phyloP scores from a whole-genome alignment of 257 asterid species.

The Schizonepeta tenuifolia region DNA sequence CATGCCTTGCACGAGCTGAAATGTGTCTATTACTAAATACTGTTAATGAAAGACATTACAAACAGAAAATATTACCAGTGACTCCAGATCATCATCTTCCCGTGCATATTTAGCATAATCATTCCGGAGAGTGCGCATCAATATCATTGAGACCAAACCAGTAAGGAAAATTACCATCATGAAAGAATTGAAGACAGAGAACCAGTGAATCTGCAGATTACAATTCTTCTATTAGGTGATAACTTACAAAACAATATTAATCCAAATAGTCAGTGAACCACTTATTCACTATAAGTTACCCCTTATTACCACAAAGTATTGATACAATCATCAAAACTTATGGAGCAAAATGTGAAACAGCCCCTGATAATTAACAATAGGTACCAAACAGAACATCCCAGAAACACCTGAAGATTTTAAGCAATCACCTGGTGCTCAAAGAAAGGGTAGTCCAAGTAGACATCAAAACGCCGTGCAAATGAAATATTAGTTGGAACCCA shows the following conservation, averaged over 20 bases:
- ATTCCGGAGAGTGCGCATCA: slow-evolving; percentile 81
- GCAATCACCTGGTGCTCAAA: slow-evolving; percentile 77
- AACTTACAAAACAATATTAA: slow-evolving; percentile 9
- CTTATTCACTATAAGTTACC: not conserved
- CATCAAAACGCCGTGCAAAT: slow-evolving; percentile 74
- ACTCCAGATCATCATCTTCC: slow-evolving; percentile 75
- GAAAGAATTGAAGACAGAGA: slow-evolving; percentile 78
- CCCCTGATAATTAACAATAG: slow-evolving; percentile 8
- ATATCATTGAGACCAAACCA: slow-evolving; percentile 78
- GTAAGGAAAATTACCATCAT: slow-evolving; percentile 89
- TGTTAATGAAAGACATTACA: slow-evolving; percentile 6
- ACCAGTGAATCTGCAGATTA: slow-evolving; percentile 80
- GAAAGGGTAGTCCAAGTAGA: slow-evolving; percentile 82
- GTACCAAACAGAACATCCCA: slow-evolving; percentile 6
- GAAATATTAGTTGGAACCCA: slow-evolving; percentile 67
- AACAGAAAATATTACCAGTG: slow-evolving; percentile 53
- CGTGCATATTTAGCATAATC: slow-evolving; percentile 81
- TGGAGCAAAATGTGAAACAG: not conserved
- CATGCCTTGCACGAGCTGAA: not conserved
- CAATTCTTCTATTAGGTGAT: slow-evolving; percentile 19
- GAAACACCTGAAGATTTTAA: not conserved
- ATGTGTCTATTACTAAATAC: not conserved
- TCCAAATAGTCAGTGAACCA: not conserved
- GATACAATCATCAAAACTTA: slow-evolving; percentile 5
- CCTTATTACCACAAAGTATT: not conserved